Conservation (phyloP, 208 protist genomes). For the Plasmodiophora brassicae region DNA sequence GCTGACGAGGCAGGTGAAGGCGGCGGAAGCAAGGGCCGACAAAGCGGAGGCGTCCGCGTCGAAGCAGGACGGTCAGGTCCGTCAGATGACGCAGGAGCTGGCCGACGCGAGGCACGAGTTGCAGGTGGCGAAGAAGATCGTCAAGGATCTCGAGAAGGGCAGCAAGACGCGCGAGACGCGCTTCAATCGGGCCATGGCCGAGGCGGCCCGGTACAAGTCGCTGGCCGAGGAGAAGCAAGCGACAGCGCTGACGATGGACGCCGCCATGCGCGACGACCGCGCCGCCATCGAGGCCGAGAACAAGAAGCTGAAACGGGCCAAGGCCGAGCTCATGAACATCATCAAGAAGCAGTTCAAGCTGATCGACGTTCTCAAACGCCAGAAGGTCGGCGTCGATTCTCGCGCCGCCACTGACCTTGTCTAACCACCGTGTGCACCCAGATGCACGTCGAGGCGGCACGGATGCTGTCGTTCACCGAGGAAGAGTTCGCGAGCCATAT, state of each 20-base stretch:
- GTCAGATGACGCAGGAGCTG: neutral
- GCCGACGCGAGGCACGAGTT: neutral
- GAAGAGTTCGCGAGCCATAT: constrained; percentile 66
- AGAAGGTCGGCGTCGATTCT: constrained; percentile 60
- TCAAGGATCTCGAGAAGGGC: neutral
- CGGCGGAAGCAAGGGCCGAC: neutral
- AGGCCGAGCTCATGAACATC: constrained; percentile 68
- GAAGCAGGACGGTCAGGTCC: neutral
- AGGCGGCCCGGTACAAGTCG: neutral
- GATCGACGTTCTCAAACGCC: constrained; percentile 79
- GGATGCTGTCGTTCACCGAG: constrained; percentile 69
- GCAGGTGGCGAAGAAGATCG: neutral
- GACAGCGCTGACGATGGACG: neutral
- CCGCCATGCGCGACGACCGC: neutral
- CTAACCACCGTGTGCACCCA: constrained; percentile 8
- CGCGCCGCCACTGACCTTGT: neutral
- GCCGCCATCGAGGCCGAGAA: constrained; percentile 50
- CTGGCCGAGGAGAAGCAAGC: constrained; percentile 1
- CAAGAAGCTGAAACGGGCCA: constrained; percentile 62
- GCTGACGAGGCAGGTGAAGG: neutral
- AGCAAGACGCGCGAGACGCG: neutral
- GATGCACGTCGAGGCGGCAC: constrained; percentile 75
- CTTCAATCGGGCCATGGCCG: neutral
- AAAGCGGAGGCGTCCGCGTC: neutral
- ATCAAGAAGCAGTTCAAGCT: constrained; percentile 80